These are phyloP conservation scores for Taphrina pruni DNA, from an alignment of 1,139 yeast genomes.

Conservation along the genomic window DNA sequence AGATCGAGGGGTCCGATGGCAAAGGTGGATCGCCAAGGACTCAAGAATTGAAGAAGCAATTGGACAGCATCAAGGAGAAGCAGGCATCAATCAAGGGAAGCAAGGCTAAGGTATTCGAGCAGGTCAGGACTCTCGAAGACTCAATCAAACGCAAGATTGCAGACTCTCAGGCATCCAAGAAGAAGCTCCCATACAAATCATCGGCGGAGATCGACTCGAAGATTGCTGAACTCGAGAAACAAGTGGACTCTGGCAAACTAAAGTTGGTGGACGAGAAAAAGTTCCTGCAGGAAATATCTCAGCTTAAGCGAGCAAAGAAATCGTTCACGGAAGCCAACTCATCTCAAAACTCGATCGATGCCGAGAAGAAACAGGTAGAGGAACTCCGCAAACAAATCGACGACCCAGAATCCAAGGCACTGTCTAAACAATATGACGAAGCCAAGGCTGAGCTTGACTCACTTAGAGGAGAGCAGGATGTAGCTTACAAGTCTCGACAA, in stretches of 20 bases:
- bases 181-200: slow-evolving; percentile 71
- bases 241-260: slow-evolving; percentile 78
- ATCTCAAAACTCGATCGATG: slow-evolving; percentile 79
- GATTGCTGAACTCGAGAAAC: slow-evolving; percentile 70
- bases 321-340: slow-evolving; percentile 77
- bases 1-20: slow-evolving; percentile 39
- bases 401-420: slow-evolving; percentile 67
- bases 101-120: slow-evolving; percentile 71
- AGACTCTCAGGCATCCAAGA: slow-evolving; percentile 73
- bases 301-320: slow-evolving; percentile 79
- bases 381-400: slow-evolving; percentile 74
- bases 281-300: slow-evolving; percentile 80
- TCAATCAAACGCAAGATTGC: slow-evolving; percentile 74
- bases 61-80: slow-evolving; percentile 58
- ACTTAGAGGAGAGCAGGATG: slow-evolving; percentile 65
- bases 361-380: slow-evolving; percentile 75
- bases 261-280: slow-evolving; percentile 92
- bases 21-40: slow-evolving; percentile 33
- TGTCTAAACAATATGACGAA: slow-evolving; percentile 61
- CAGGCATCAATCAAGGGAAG: slow-evolving; percentile 40
- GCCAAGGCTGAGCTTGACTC: slow-evolving; percentile 69
- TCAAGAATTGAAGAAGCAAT: slow-evolving; percentile 39
- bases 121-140: slow-evolving; percentile 73
- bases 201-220: slow-evolving; percentile 80
- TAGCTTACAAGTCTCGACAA: slow-evolving; percentile 70